phyloP scores from a whole-genome alignment of 371 early-diverging fungal genomes.

The Actinomortierella wolfii region DNA sequence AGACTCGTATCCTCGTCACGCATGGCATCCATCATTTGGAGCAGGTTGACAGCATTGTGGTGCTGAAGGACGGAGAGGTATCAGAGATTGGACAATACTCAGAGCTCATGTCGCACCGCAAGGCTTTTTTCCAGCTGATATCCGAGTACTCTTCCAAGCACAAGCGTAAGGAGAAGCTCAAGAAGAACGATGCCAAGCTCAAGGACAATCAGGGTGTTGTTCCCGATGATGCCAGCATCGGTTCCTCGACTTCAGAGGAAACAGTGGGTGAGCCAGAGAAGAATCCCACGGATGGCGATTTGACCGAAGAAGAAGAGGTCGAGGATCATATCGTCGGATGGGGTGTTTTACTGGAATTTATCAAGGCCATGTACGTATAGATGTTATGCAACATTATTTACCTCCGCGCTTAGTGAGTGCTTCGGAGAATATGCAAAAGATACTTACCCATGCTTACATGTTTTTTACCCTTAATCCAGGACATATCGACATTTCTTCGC shows the following conservation, averaged over 20 bases:
- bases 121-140: slow-evolving; percentile 57
- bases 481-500: too few species aligned
- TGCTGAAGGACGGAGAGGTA: slow-evolving; percentile 78
- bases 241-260: too few species aligned
- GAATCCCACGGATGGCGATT: slow-evolving; percentile 13
- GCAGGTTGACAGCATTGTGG: slow-evolving; percentile 70
- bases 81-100: slow-evolving; percentile 67
- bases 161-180: not conserved
- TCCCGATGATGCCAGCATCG: too few species aligned
- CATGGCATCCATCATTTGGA: slow-evolving; percentile 86
- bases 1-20: slow-evolving; percentile 89
- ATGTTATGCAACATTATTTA: slow-evolving; percentile 42
- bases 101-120: slow-evolving; percentile 28
- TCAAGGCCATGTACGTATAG: slow-evolving; percentile 51
- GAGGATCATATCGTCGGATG: slow-evolving; percentile 70
- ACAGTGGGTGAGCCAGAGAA: slow-evolving; percentile 1
- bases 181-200: slow-evolving; percentile 6
- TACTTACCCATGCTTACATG: too few species aligned
- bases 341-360: slow-evolving; percentile 70
- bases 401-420: too few species aligned
- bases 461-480: too few species aligned
- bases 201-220: too few species aligned
- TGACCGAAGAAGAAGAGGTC: slow-evolving; percentile 47
- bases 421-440: too few species aligned
- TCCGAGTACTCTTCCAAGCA: slow-evolving; percentile 47